Evolutionary conservation across 192 early-diverging fungal species (phyloP), one percentile per base, ranked within the genome.

Genomic region (Fimicolochytrium jonesii): DNA sequence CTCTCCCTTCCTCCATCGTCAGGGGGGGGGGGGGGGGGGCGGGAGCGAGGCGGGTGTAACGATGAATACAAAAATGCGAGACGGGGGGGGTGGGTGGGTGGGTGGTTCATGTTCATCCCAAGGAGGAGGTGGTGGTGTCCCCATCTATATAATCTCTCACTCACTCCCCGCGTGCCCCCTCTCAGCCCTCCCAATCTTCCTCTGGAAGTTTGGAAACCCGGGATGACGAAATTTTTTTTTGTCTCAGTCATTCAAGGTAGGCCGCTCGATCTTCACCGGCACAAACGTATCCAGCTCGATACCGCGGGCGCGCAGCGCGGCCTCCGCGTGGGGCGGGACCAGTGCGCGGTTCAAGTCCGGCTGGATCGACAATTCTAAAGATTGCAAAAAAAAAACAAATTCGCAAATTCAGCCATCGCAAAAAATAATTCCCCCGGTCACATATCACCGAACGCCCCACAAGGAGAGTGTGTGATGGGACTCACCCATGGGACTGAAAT

Each of bases 301-400:
- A 25, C 87, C 89, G 17, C 77, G 62, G n/a, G 80, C 75, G n/a
- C 52, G 48, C 31, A 92, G 64, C 31, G 75, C 85, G 6, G 81
- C 65, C 45, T 83, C 81, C 11, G 82, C 83, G 52, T 98, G 92
- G 25, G 73, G 77, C 18, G 96, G 96, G 34, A 97, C 90, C 39
- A 98, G 78, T 52, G 73, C 72, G 6, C 74, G 72, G 61, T 87
- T 88, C 47, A 94, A 72, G 51, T 88, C 88, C 13, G 93, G 91
- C 20, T 89, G 83, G 45, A 95, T 90, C 1, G 91, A 92, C 32
- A 97, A 74, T 74, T 98, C 95, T 78, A 77, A 61, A 32, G 60
- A 30, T 47, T 28, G 43, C 23, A 33, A 11, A 72, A 47, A 7
- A 25, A 30, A 31, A 39, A 48, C 28, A 34, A 33, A 35, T 17